Evolutionary conservation across 169 alveolate species (phyloP), one percentile per base, ranked within the genome.

Genomic region (Plasmodium gallinaceum): DNA sequence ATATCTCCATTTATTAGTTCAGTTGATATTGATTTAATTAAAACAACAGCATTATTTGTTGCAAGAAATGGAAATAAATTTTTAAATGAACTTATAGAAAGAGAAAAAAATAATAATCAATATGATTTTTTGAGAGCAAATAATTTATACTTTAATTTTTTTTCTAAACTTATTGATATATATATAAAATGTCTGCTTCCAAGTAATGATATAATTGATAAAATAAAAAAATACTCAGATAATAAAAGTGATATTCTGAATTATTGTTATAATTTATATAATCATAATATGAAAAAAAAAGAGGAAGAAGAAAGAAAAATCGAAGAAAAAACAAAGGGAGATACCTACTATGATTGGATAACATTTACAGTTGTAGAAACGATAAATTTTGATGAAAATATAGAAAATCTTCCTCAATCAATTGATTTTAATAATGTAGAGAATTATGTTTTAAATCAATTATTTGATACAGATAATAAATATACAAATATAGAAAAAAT

Each of bases 41-140:
- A 97, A 93, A 91, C 97, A 65, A 97, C 99, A 39, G 99, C 99
- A 26, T 96, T 96, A 93, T 98, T 97, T 88, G 98, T 97, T 2
- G 99, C 99, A 18, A 96, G 98, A 91, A 98, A 98, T 87, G 99
- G 99, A n/a, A 97, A 97, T 87, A 93, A 96, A 74, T 98, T 98
- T 94, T 95, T 98, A 70, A 93, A 95, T 37, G 99, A 96, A 69
- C 93, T 98, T 72, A 96, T 97, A 5, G 95, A 83, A 54, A 86
- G 96, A 45, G 96, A 93, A 74, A 94, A 91, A 66, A 91, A 88
- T 68, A 96, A 96, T 86, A 97, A 96, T 54, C 98, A 98, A 92
- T 98, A 97, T 93, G 99, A 97, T 72, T 98, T 98, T 78, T 90
- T 98, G 76, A 97, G 97, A 94, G 99, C 99, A 12, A 96, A 98